These are phyloP conservation scores for Kwoniella europaea DNA, from an alignment of 768 basidiomycete species.

Conservation along the genomic window DNA sequence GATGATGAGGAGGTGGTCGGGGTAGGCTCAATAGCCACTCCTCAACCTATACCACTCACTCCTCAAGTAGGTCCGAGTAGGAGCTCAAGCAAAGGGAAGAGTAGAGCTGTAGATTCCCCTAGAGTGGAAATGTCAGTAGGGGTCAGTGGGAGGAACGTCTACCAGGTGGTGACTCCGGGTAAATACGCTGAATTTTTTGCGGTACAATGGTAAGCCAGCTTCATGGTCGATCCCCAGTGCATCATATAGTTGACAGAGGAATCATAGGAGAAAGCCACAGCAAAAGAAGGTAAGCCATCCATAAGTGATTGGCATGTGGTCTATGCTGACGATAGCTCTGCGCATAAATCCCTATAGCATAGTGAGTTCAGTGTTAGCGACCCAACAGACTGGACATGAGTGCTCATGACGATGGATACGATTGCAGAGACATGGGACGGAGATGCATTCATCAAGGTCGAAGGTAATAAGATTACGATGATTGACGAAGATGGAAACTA, in stretches of 20 bases:
- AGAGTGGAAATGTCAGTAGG: constrained; percentile 28
- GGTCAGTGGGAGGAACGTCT: constrained; percentile 32
- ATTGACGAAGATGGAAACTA: constrained; percentile 51
- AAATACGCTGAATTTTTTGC: constrained; percentile 31
- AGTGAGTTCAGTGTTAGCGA: constrained; percentile 26
- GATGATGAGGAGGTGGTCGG: constrained; percentile 20
- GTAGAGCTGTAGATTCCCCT: constrained; percentile 10
- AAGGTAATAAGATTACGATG: constrained; percentile 44
- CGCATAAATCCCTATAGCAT: constrained; percentile 24
- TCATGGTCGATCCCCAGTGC: neutral
- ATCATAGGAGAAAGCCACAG: constrained; percentile 47
- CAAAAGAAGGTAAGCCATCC: constrained; percentile 44
- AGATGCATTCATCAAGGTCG: constrained; percentile 51
- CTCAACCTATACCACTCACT: constrained; percentile 22
- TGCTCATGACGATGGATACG: neutral
- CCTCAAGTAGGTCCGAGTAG: constrained; percentile 9
- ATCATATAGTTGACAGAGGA: neutral
- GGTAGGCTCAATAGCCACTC: constrained; percentile 7
- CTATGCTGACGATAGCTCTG: constrained; percentile 11
- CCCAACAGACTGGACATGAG: neutral
- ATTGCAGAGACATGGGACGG: constrained; percentile 57
- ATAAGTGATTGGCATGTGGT: neutral
- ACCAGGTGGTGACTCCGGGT: constrained; percentile 17
- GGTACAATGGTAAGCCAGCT: constrained; percentile 44
- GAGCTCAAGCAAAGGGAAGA: constrained; percentile 1